Percentiles rank a stretch among this genome's conserved stretches.
Evolutionary conservation across 306 rosid species (phyloP).

Genomic region (Cucurbita moschata): DNA sequence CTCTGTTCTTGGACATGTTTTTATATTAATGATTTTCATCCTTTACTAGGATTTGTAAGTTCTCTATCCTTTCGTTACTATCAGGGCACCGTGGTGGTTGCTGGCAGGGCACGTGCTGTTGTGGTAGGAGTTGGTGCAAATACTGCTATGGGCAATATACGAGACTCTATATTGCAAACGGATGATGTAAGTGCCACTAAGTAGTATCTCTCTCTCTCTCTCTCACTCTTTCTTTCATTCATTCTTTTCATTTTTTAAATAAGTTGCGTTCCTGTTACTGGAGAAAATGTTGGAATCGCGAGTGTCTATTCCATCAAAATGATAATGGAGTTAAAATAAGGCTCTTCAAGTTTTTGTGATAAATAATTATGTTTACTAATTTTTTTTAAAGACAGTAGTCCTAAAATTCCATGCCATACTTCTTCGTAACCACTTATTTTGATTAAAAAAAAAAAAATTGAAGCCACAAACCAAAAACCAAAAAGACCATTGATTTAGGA

Average conservation of each 20-base stretch:
- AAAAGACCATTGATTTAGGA: not conserved
- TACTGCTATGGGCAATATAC: slow-evolving; percentile 94
- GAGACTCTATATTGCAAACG: slow-evolving; percentile 79
- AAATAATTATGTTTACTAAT: not conserved
- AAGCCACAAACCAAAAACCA: no score
- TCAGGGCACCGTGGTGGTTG: slow-evolving; percentile 95
- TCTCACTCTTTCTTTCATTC: not conserved
- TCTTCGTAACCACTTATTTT: not conserved
- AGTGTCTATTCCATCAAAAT: not conserved
- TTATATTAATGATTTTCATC: not conserved
- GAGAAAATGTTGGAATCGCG: not conserved
- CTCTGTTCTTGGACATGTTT: not conserved
- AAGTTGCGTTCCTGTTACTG: not conserved
- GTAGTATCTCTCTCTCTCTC: not conserved
- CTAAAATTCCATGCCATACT: not conserved
- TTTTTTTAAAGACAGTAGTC: not conserved
- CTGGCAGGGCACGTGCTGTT: slow-evolving; percentile 91
- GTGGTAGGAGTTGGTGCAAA: slow-evolving; percentile 89
- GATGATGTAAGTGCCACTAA: slow-evolving; percentile 63
- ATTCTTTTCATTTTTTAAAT: not conserved
- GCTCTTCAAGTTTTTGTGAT: not conserved
- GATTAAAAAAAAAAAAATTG: not conserved
- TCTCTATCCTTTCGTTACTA: slow-evolving; percentile 12
- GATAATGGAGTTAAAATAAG: not conserved
- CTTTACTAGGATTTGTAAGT: not conserved